A percentile compares a stretch with the other conserved stretches of the same genome.
phyloP scores from a whole-genome alignment of 2,329 filamentous ascomycete species.

The Alternaria novae-zelandiae region DNA sequence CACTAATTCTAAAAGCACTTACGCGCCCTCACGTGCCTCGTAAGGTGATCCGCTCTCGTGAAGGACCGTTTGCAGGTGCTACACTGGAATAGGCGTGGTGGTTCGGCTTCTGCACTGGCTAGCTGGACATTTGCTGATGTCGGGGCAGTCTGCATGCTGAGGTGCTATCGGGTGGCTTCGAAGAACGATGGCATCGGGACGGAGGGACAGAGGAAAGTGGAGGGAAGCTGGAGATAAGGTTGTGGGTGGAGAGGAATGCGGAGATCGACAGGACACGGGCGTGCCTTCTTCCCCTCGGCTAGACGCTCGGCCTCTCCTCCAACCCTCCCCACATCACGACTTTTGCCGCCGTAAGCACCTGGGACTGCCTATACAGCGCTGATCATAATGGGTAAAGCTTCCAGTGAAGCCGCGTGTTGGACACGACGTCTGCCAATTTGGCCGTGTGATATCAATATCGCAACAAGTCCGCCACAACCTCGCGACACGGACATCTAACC shows the following conservation, averaged over 20 bases:
- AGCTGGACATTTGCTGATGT: slow-evolving; percentile 10
- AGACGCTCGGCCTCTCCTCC: background rate
- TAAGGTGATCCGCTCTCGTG: slow-evolving; percentile 60
- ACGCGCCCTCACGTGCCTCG: slow-evolving; percentile 61
- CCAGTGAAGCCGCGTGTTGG: background rate
- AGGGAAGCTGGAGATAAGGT: slow-evolving; percentile 28
- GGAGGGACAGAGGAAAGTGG: slow-evolving; percentile 30
- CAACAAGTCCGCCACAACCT: background rate
- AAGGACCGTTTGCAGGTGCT: slow-evolving; percentile 61
- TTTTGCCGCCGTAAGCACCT: background rate
- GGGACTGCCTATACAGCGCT: background rate
- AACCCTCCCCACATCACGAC: slow-evolving; percentile 23
- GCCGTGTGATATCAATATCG: background rate
- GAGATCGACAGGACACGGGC: slow-evolving; percentile 6
- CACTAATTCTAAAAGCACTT: slow-evolving; percentile 14
- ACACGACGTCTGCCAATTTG: background rate
- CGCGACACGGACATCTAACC: background rate
- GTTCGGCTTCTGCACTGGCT: slow-evolving; percentile 24
- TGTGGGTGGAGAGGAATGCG: slow-evolving; percentile 17
- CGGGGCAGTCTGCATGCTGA: slow-evolving; percentile 26
- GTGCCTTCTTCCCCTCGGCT: background rate
- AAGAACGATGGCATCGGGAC: slow-evolving; percentile 20
- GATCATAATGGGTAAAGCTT: background rate
- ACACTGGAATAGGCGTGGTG: slow-evolving; percentile 54
- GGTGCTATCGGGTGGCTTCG: slow-evolving; percentile 8